Conservation (phyloP, 2,329 filamentous ascomycete species). For the Diaporthe vaccinii region DNA sequence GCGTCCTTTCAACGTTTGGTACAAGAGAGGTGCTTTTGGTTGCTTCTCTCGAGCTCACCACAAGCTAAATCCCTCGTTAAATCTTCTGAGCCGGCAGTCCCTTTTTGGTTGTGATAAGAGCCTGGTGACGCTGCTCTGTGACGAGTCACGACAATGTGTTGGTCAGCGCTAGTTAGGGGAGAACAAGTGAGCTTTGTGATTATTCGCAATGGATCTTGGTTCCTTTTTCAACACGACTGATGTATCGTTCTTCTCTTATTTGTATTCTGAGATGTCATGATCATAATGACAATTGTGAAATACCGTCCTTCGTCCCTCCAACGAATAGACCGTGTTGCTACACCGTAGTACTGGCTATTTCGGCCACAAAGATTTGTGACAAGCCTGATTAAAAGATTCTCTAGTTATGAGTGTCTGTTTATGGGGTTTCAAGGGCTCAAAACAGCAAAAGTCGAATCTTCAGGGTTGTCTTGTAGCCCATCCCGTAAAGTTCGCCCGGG, state of each 20-base stretch:
- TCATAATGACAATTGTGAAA: not conserved
- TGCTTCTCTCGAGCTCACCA: not conserved
- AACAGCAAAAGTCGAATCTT: not conserved
- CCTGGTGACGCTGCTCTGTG: not conserved
- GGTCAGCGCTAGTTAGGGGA: not conserved
- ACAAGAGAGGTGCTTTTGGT: not conserved
- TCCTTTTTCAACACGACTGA: not conserved
- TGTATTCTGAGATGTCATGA: not conserved
- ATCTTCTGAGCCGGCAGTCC: not conserved
- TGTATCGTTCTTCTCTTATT: not conserved
- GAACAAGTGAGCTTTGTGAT: not conserved
- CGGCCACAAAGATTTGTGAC: not conserved
- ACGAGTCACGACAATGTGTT: not conserved
- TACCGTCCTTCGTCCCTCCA: too few relatives aligned
- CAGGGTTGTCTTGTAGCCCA: not conserved
- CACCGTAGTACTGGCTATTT: not conserved
- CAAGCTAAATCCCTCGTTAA: not conserved
- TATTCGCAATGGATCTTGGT: not conserved
- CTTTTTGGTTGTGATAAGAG: not conserved
- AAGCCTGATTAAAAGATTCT: not conserved
- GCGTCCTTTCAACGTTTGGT: not conserved
- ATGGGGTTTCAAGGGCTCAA: not conserved
- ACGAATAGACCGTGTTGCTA: not conserved
- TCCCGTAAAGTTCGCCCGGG: not conserved
- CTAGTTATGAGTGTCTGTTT: not conserved